Evolutionary conservation across 805 yeast species (phyloP), one percentile per base, ranked within the genome.

Genomic region (Starmera pachycereana): DNA sequence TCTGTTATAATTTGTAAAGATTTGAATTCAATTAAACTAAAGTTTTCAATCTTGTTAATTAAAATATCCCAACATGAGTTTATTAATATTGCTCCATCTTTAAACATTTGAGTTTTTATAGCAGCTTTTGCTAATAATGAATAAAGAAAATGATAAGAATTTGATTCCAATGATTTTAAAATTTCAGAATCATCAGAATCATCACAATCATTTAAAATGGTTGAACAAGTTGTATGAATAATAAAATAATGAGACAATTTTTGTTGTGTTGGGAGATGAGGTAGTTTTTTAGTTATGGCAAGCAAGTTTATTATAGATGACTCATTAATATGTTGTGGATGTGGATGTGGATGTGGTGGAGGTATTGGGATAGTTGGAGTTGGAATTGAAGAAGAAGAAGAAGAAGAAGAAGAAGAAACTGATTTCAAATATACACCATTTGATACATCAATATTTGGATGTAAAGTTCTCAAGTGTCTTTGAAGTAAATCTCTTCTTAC

Each of bases 391-490:
- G 27, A 22, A 22, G 27, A 22, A 22, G 25, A 22, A 6, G 25
- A 22, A 22, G 25, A n/a, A n/a, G n/a, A n/a, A n/a, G n/a, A n/a
- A n/a, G n/a, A n/a, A n/a, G n/a, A n/a, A n/a, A n/a, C n/a, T n/a
- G n/a, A 22, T 22, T 22, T 6, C 27, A 22, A 22, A 6, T 22
- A 22, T 22, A 5, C 2, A 8, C 27, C 27, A 22, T 22, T 22
- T 22, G 27, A 22, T 22, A 22, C 3, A 22, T 16, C 37, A 28
- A 35, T 43, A 27, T 46, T 46, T 7, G 57, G 69, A 57, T 84
- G 95, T 12, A 84, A 92, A 0, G 94, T 85, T 35, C 90, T 62
- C 43, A 81, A 72, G 57, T 84, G 95, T 32, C 95, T 64, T 50
- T 83, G 85, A 13, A 85, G 63, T 36, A 84, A 62, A 53, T 84